These are phyloP conservation scores for Rhodotorula sp. DNA, from an alignment of 1,284 basidiomycete species.

Conservation along the genomic window DNA sequence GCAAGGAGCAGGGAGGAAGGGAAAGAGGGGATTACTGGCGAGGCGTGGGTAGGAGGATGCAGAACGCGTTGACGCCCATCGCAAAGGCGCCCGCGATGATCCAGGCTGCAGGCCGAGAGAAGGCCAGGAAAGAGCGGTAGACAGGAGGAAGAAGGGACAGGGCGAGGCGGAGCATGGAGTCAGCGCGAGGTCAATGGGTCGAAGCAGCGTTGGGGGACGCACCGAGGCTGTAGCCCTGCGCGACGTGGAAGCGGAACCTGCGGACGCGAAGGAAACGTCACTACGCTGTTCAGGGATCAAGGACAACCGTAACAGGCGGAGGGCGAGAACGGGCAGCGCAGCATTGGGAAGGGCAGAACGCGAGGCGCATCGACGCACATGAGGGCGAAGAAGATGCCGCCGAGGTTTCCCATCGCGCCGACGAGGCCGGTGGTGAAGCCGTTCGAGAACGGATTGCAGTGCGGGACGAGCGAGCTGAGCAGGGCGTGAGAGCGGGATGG, in stretches of 20 bases:
- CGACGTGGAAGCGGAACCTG: conserved; percentile 58
- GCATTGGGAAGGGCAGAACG: too few relatives aligned
- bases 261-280: conserved; percentile 38
- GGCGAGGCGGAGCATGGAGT: too few relatives aligned
- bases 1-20: not conserved
- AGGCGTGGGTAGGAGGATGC: conserved; percentile 11
- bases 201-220: too few relatives aligned
- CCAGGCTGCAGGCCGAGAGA: conserved; percentile 9
- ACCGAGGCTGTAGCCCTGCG: conserved; percentile 2
- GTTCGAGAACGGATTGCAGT: conserved; percentile 19
- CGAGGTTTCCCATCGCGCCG: conserved; percentile 60
- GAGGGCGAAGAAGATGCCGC: conserved; percentile 54
- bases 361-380: too few relatives aligned
- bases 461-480: conserved; percentile 55
- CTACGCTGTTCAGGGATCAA: too few relatives aligned
- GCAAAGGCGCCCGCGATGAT: conserved; percentile 22
- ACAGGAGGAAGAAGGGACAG: too few relatives aligned
- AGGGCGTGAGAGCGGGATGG: too few relatives aligned
- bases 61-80: conserved; percentile 20
- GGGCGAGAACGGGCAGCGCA: too few relatives aligned
- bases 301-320: too few relatives aligned
- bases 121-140: not conserved
- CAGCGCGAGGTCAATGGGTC: too few relatives aligned
- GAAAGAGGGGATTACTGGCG: not conserved
- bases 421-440: conserved; percentile 56